phyloP scores from a whole-genome alignment of 2,329 filamentous ascomycete species.

The Cercospora nicotianae region DNA sequence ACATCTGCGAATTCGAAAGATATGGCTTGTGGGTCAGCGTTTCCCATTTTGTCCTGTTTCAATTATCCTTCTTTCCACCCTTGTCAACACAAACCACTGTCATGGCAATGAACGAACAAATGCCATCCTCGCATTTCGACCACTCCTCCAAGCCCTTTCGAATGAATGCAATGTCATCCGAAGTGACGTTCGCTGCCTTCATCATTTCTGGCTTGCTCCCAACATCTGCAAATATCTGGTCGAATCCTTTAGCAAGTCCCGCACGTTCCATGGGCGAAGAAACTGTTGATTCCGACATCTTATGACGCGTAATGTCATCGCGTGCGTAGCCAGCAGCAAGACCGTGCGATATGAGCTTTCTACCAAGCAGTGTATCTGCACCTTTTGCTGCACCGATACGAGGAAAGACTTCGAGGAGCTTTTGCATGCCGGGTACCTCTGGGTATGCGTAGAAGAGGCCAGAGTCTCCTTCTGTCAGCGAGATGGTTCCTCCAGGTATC shows the following conservation, averaged over 20 bases:
- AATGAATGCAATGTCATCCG: slow-evolving; percentile 13
- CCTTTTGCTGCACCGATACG: slow-evolving; percentile 11
- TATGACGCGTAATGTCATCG: slow-evolving; percentile 3
- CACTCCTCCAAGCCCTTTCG: slow-evolving; percentile 10
- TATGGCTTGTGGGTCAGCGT: neutral
- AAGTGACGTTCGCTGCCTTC: neutral
- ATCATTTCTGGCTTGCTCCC: slow-evolving; percentile 8
- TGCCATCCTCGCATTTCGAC: slow-evolving; percentile 16
- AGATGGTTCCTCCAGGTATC: slow-evolving; percentile 12
- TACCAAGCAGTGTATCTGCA: slow-evolving; percentile 8
- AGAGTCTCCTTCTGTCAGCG: slow-evolving; percentile 18
- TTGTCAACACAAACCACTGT: slow-evolving; percentile 7
- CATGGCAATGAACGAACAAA: slow-evolving; percentile 9
- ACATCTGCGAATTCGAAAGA: neutral
- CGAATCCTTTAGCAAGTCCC: slow-evolving; percentile 8
- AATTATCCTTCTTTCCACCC: neutral
- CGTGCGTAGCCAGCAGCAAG: slow-evolving; percentile 7
- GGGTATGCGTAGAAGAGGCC: slow-evolving; percentile 21
- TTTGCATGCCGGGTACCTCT: slow-evolving; percentile 11
- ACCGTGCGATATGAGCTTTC: slow-evolving; percentile 12
- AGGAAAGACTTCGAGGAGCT: slow-evolving; percentile 16
- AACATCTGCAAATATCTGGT: slow-evolving; percentile 10
- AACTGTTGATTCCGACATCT: neutral
- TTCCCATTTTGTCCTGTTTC: neutral
- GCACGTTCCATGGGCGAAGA: neutral